These are phyloP conservation scores for Penicillium psychrofluorescens DNA, from an alignment of 495 filamentous ascomycete species.

Conservation along the genomic window DNA sequence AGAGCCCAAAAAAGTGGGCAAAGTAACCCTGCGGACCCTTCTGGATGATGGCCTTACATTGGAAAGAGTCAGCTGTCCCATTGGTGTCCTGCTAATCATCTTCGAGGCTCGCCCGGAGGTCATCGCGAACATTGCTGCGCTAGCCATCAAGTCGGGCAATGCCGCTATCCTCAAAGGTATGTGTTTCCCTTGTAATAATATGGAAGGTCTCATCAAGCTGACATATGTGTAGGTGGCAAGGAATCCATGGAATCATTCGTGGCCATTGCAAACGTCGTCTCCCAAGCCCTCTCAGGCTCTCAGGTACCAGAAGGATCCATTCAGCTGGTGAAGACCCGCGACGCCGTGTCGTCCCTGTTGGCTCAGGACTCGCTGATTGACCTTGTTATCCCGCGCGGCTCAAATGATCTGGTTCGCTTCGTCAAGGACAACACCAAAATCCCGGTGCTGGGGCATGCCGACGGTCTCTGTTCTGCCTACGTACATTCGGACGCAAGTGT, in stretches of 20 bases:
- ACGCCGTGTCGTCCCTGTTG: conserved; percentile 78
- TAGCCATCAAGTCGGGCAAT: conserved; percentile 96
- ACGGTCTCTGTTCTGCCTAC: conserved; percentile 88
- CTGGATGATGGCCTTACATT: conserved; percentile 85
- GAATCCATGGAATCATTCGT: conserved; percentile 91
- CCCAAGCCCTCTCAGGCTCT: conserved; percentile 66
- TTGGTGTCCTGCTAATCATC: conserved; percentile 93
- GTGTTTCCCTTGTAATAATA: background rate
- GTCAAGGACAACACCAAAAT: conserved; percentile 89
- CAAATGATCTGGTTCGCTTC: conserved; percentile 85
- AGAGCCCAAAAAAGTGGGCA: conserved; percentile 59
- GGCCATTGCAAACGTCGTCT: conserved; percentile 81
- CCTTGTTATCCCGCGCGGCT: conserved; percentile 88
- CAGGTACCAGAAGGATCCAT: conserved; percentile 77
- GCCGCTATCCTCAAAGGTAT: conserved; percentile 91
- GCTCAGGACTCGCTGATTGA: conserved; percentile 81
- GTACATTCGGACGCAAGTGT: conserved; percentile 72
- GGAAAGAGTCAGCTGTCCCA: conserved; percentile 83
- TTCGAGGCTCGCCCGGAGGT: conserved; percentile 98
- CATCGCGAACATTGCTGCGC: conserved; percentile 96
- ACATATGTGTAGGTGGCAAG: conserved; percentile 62
- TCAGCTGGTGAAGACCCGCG: conserved; percentile 87
- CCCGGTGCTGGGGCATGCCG: conserved; percentile 92
- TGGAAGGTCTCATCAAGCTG: background rate
- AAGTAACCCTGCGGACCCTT: conserved; percentile 70